Evolutionary conservation across 345 rosid genomes (phyloP), one percentile per base, ranked within the genome.

Genomic region (Citrus sp.): DNA sequence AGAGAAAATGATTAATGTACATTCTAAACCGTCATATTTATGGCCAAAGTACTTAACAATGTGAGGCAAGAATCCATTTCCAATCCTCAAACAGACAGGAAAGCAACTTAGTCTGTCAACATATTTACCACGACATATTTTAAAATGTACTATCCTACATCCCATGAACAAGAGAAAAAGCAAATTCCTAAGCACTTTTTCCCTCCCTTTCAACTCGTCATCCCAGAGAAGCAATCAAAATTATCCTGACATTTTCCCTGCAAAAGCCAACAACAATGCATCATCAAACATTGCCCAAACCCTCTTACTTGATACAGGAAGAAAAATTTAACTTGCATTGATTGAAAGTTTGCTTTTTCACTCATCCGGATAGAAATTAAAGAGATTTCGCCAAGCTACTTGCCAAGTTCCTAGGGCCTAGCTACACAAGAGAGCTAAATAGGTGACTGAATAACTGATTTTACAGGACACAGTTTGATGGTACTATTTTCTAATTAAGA

Each of bases 241-340:
- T 58, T 32, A 24, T 78, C 75, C 81, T 80, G 84, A 34, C 62
- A 79, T 62, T 83, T 78, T 74, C 83, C 87, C 92, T 86, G 88
- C 86, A 86, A 8, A 79, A 63, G n/a, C 64, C 59, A 73, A 59
- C 32, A 49, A 37, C 24, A 32, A 67, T 1, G 28, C 6, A 18
- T 65, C 69, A 78, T 16, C 22, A 12, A 35, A 76, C 34, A 38
- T 2, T 68, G 24, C 34, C 18, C n/a, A 14, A 70, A 25, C 46
- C 30, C 46, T 55, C 37, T 42, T 0, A 40, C 16, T 32, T 38
- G 34, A 55, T 19, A 37, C 13, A 21, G 18, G 6, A 40, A 37
- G 28, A 74, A 56, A 59, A 24, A 14, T 16, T 5, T 6, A 58
- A 37, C 37, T 4, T n/a, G 3, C 5, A 9, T 14, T 18, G 1